Evolutionary conservation across 1,284 basidiomycete species (phyloP), one percentile per base, ranked within the genome.

Genomic region (Austroboletus niveus): DNA sequence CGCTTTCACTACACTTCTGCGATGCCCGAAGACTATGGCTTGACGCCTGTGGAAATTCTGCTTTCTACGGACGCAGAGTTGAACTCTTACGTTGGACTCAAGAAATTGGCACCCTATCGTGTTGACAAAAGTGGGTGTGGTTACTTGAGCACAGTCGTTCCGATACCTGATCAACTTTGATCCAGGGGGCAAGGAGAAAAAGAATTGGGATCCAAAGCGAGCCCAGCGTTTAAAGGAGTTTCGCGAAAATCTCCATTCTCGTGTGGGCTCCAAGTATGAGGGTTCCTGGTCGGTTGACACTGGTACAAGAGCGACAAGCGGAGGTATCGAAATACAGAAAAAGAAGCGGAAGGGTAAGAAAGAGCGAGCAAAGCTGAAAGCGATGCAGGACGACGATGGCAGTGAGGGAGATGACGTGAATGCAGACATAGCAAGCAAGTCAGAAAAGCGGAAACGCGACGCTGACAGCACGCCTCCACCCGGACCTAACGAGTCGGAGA

Each of bases 31-130:
- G 71, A 72, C 34, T 97, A 82, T 69, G 86, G 84, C 8, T 81
- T 99, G 42, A 81, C 85, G 0, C 83, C 96, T 0, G 84, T 80
- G 2, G 96, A 99, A 66, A 94, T 99, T 58, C 77, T 99, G 20
- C 78, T 94, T 60, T 94, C 97, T 4, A 93, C 89, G 15, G 96
- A 99, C 70, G 79, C 84, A 45, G 95, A 99, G 65, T 80, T 99
- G 45, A 99, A 99, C 72, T 79, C 89, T 52, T 92, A 93, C 64
- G 84, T 97, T 64, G 82, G 88, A 34, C 74, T 99, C 60, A 95
- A 92, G 74, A 89, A 90, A 66, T 79, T 94, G 54, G 95, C 95
- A 22, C 94, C 96, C 3, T 98, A 98, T 69, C 83, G 90, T 24
- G 39, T 52, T 3, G 55, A 56, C 74, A 77, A 55, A 51, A 52